Percentiles rank a stretch among this genome's conserved stretches.
phyloP scores from a whole-genome alignment of 2,329 filamentous ascomycete species.

The Scytalidium sp. region DNA sequence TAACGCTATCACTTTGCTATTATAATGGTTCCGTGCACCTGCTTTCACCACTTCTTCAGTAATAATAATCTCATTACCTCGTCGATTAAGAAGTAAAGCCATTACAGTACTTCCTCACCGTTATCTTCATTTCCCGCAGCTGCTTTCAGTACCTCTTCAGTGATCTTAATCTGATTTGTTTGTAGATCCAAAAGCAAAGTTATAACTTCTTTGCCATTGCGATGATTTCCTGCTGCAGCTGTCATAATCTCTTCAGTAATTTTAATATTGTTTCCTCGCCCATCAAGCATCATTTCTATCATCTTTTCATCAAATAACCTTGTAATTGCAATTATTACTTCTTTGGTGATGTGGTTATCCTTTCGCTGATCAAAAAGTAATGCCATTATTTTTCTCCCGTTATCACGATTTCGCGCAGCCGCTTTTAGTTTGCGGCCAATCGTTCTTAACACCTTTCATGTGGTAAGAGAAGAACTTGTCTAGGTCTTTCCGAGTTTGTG shows the following conservation, averaged over 20 bases:
- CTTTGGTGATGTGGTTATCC: too few relatives aligned
- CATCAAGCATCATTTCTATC: slow-evolving; percentile 3
- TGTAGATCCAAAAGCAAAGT: background rate
- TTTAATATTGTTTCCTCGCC: slow-evolving; percentile 1
- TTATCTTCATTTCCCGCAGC: background rate
- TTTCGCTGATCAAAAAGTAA: slow-evolving; percentile 6
- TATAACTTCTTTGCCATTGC: slow-evolving; percentile 2
- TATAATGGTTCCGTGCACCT: slow-evolving; percentile 6
- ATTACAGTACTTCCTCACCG: slow-evolving; percentile 6
- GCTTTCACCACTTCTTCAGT: slow-evolving; percentile 9
- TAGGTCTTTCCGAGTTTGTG: too few relatives aligned
- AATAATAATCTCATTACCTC: slow-evolving; percentile 1
- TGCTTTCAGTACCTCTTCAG: background rate
- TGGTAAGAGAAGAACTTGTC: too few relatives aligned
- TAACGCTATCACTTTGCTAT: slow-evolving; percentile 1
- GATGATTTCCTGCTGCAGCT: background rate
- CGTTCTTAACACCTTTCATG: too few relatives aligned
- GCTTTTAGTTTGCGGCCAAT: too few relatives aligned
- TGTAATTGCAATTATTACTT: too few relatives aligned
- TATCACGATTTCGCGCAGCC: background rate
- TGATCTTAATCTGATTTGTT: background rate
- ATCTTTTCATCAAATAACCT: too few relatives aligned
- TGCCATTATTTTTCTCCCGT: slow-evolving; percentile 3
- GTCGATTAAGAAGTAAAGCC: slow-evolving; percentile 3
- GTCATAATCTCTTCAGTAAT: slow-evolving; percentile 6